A percentile compares a stretch with the other conserved stretches of the same genome.
phyloP scores from a whole-genome alignment of 2,329 filamentous ascomycete species.

The Lithohypha guttulata region DNA sequence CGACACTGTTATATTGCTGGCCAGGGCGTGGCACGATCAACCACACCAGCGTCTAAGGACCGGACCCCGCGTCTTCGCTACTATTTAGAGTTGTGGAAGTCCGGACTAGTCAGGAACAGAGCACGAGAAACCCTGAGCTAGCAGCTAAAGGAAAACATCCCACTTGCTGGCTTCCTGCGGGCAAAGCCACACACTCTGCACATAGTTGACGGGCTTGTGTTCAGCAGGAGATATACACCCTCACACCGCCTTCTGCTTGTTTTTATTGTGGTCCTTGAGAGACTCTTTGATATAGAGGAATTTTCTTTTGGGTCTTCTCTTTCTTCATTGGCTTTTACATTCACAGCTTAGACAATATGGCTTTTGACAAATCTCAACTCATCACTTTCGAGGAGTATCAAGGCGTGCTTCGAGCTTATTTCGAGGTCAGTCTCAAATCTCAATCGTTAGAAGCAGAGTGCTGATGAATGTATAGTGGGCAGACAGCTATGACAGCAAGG shows the following conservation, averaged over 20 bases:
- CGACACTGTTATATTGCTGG: too few relatives aligned
- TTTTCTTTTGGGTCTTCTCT: background rate
- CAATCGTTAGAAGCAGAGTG: too few relatives aligned
- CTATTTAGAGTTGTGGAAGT: background rate
- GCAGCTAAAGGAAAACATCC: background rate
- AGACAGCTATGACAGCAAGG: conserved; percentile 36
- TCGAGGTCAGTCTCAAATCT: too few relatives aligned
- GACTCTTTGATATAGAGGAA: too few relatives aligned
- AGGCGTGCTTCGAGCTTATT: conserved; percentile 23
- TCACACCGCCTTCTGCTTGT: conserved; percentile 1
- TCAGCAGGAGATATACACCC: background rate
- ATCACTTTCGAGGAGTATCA: conserved; percentile 22
- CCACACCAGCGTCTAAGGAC: background rate
- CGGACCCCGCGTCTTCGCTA: conserved; percentile 6
- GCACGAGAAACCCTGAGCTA: too few relatives aligned
- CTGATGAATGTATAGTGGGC: too few relatives aligned
- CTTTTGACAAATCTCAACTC: conserved; percentile 15
- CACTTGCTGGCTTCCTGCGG: background rate
- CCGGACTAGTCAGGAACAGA: conserved; percentile 7
- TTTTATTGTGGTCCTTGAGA: too few relatives aligned
- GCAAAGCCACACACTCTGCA: conserved; percentile 2
- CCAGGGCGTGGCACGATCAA: too few relatives aligned
- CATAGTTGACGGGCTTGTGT: too few relatives aligned
- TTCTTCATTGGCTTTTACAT: background rate
- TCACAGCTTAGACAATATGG: background rate